phyloP scores from a whole-genome alignment of 1,284 basidiomycete genomes.

The Fistulina hepatica region DNA sequence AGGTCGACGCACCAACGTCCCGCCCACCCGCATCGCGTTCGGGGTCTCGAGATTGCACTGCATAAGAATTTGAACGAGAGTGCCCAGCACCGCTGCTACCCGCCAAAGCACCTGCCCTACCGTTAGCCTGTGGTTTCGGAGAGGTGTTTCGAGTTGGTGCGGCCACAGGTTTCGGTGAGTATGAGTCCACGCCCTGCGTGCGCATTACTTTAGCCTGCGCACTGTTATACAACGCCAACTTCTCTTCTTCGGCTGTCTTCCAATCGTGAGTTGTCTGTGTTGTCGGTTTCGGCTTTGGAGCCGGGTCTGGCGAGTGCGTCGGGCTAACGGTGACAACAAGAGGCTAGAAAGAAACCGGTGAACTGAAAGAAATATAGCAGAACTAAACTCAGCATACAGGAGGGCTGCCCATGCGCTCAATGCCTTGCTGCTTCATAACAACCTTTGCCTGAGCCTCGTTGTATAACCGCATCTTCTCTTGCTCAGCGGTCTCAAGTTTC shows the following conservation, averaged over 20 bases:
- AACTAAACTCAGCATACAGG: conserved; percentile 22
- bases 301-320: too few species aligned
- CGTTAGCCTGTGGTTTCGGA: too few species aligned
- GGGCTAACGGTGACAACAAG: conserved; percentile 2
- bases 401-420: conserved; percentile 12
- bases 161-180: conserved; percentile 14
- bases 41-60: too few species aligned
- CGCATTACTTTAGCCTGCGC: conserved; percentile 50
- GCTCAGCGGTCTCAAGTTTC: conserved; percentile 41
- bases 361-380: conserved; percentile 4
- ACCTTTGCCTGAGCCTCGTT: conserved; percentile 54
- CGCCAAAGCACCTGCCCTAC: too few species aligned
- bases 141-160: too few species aligned
- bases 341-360: conserved; percentile 4
- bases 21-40: too few species aligned
- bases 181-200: conserved; percentile 31
- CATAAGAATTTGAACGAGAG: too few species aligned
- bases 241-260: conserved; percentile 65
- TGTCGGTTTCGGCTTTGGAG: conserved; percentile 9
- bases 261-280: conserved; percentile 31
- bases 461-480: conserved; percentile 59
- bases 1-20: too few species aligned
- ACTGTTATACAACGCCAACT: conserved; percentile 51
- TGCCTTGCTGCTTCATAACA: too few species aligned
- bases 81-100: too few species aligned